Evolutionary conservation across 2,329 filamentous ascomycete genomes (phyloP), one percentile per base, ranked within the genome.

Genomic region (Geosmithia putterillii): DNA sequence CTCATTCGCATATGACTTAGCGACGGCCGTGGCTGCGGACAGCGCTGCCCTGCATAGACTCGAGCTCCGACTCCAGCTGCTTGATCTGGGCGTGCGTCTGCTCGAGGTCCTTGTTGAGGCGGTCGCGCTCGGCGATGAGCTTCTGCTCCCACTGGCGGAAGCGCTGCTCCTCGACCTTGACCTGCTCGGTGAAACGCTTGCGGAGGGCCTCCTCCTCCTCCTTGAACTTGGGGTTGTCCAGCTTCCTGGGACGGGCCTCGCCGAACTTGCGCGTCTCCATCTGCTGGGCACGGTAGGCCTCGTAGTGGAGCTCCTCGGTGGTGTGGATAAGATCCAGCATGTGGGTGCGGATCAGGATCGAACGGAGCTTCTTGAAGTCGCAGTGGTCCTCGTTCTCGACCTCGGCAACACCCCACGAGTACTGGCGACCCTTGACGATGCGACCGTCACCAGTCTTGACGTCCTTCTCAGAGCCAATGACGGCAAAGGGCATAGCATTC

Each of bases 201-300:
- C 92, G 83, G 52, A 98, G 81, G 49, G 86, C 86, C 76, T 98
- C 92, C 64, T 98, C 92, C 69, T 98, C 92, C 66, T 98, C 92
- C 80, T 98, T 98, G 79, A 96, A 98, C 76, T 98, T 98, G 70
- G 92, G 92, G 76, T 98, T 98, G 73, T 98, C 92, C 57, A 98
- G 76, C 79, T 98, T 98, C 68, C 90, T 79, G 55, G 92, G 92
- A 53, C 90, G 82, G 47, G 89, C 90, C 73, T 98, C 94, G 67
- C 92, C 92, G 56, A 98, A 96, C 71, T 98, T 98, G 70, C 92
- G 81, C 42, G 92, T 98, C 76, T 98, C 92, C 92, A 98, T 98
- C 71, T 98, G 94, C 68, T 94, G 87, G 44, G 92, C 92, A 57
- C 92, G 90, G 76, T 98, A 98, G 48, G 87, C 90, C 70, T 98